Conservation (phyloP, 495 filamentous ascomycete genomes). For the Hyaloscypha bicolor region DNA sequence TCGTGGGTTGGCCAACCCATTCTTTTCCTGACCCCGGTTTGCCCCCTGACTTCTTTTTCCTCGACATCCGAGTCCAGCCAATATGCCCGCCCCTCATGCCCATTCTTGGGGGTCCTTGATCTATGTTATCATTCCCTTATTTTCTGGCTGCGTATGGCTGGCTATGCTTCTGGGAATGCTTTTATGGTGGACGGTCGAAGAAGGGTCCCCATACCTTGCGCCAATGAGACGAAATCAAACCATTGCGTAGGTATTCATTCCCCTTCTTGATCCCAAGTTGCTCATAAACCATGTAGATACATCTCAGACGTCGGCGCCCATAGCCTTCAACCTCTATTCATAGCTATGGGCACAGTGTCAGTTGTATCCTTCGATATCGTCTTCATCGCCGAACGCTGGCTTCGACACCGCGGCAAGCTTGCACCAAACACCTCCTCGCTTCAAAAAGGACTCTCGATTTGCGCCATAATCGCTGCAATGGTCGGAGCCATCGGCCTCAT, state of each 20-base stretch:
- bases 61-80: neutral
- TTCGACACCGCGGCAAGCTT: slow-evolving; percentile 73
- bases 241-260: slow-evolving; percentile 72
- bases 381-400: slow-evolving; percentile 78
- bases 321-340: slow-evolving; percentile 80
- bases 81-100: neutral
- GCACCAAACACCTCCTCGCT: slow-evolving; percentile 65
- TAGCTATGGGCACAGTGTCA: slow-evolving; percentile 73
- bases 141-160: slow-evolving; percentile 81
- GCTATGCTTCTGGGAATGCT: slow-evolving; percentile 44
- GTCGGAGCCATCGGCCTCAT: slow-evolving; percentile 78
- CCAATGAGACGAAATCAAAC: slow-evolving; percentile 63
- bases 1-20: neutral
- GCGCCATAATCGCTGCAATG: slow-evolving; percentile 72
- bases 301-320: slow-evolving; percentile 75
- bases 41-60: neutral
- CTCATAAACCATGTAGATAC: slow-evolving; percentile 42
- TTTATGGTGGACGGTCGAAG: slow-evolving; percentile 32
- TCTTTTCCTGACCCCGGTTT: neutral
- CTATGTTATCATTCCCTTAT: slow-evolving; percentile 56
- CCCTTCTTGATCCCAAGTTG: neutral
- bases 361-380: slow-evolving; percentile 81
- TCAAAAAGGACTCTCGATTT: slow-evolving; percentile 70
- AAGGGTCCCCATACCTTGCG: slow-evolving; percentile 61
- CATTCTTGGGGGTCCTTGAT: neutral